Base-by-base conservation (phyloP, 805 yeast species). In the Saturnispora serradocipensis region DNA sequence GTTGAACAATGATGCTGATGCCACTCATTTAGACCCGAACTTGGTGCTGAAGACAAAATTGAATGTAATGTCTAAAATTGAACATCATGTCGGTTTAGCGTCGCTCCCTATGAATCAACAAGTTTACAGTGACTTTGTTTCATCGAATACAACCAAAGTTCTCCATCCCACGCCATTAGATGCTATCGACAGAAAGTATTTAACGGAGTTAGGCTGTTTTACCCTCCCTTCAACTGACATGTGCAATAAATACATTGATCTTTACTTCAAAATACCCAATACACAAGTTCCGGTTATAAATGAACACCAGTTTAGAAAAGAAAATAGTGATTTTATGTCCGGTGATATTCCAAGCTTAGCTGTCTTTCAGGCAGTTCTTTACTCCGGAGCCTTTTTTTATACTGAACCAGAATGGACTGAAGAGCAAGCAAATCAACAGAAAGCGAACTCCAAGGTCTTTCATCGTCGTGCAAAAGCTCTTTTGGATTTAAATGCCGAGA, bases 391-490 rank as follows among this genome's bases (percentile, higher is more conserved):
- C 16, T 72, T 87, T 40, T 78, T 78, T 13, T 78, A 82, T 34
- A 60, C 67, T 6, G 81, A 82, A 60, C 79, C 82, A 3, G 68
- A 73, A 10, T 63, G 65, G 66, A 15, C 70, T 75, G 44, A 67
- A 69, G 50, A 87, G 77, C 60, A 60, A 20, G 32, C 61, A 70
- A 34, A 62, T 58, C 40, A 75, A 71, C 85, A 45, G 68, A 78
- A 47, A 11, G 42, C 48, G 24, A 49, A 57, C 1, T 49, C 56
- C 46, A 67, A 77, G 52, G 78, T 86, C 3, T 78, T 86, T 54
- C 81, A 81, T 66, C 75, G 80, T 57, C 73, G 95, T 16, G 90
- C 89, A 4, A 84, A 82, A 67, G 86, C 88, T 0, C 67, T 87
- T 25, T 84, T 78, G 63, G 91, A 86, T 59, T 77, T 86, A 1